A percentile compares a stretch with the other conserved stretches of the same genome.
Conservation (phyloP, 2,329 filamentous ascomycete species). For the Cercospora sp. region DNA sequence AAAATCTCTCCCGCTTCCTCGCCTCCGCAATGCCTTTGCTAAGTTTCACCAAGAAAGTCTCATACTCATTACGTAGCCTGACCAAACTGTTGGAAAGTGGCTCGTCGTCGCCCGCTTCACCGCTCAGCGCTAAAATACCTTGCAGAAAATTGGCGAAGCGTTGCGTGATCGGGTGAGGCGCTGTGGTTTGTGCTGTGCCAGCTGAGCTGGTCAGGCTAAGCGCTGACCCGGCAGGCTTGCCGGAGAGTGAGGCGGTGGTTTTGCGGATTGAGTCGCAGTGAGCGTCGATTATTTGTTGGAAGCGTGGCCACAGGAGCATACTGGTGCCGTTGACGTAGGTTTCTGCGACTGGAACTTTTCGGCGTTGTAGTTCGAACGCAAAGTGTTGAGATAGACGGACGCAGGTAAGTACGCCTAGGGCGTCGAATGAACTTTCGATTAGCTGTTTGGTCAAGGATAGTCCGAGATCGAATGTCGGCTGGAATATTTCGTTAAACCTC, state of each 20-base stretch:
- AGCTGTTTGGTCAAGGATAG: conserved; percentile 74
- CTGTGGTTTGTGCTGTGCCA: conserved; percentile 67
- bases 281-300: conserved; percentile 89
- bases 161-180: conserved; percentile 89
- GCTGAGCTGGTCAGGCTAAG: conserved; percentile 55
- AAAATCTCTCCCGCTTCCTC: conserved; percentile 79
- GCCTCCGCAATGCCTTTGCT: conserved; percentile 74
- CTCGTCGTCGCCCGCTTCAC: conserved; percentile 92
- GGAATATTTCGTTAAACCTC: conserved; percentile 85
- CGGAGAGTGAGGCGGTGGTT: conserved; percentile 50
- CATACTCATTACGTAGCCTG: conserved; percentile 76
- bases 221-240: conserved; percentile 54
- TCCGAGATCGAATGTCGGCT: conserved; percentile 83
- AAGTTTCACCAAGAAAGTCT: conserved; percentile 76
- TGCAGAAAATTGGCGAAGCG: conserved; percentile 92
- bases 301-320: conserved; percentile 94
- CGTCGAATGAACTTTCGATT: conserved; percentile 75
- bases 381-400: conserved; percentile 91
- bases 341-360: conserved; percentile 85
- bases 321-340: conserved; percentile 90
- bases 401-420: conserved; percentile 82
- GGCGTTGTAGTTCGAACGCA: conserved; percentile 88
- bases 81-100: conserved; percentile 80
- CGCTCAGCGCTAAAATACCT: conserved; percentile 77
- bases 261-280: conserved; percentile 84